Conservation (phyloP, 331 rosid species). For the Malus hybrid region DNA sequence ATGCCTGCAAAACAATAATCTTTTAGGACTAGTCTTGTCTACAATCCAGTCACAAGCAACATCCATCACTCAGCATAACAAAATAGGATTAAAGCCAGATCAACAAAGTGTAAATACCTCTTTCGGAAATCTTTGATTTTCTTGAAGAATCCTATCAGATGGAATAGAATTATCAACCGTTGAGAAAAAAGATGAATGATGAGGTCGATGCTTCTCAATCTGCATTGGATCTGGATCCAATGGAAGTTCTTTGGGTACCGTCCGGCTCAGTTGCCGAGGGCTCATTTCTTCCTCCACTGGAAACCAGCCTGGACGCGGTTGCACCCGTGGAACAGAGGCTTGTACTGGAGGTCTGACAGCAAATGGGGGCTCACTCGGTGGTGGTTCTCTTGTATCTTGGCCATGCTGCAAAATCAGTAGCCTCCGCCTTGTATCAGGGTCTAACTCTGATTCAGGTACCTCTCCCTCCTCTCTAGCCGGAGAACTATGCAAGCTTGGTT, state of each 20-base stretch:
- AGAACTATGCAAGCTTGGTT: constrained; percentile 75
- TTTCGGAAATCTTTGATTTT: constrained; percentile 61
- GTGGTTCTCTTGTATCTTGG: constrained; percentile 77
- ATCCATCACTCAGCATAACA: constrained; percentile 10
- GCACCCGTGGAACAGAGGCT: constrained; percentile 53
- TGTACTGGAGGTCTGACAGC: constrained; percentile 51
- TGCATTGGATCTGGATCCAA: constrained; percentile 61
- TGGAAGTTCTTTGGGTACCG: constrained; percentile 62
- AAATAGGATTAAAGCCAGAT: constrained; percentile 11
- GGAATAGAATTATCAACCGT: constrained; percentile 62
- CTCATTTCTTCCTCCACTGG: constrained; percentile 87
- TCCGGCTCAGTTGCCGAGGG: constrained; percentile 53
- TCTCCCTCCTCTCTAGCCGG: constrained; percentile 99
- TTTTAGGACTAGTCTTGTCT: neutral
- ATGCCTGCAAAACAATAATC: constrained; percentile 50
- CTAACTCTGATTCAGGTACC: constrained; percentile 96
- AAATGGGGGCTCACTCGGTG: constrained; percentile 65
- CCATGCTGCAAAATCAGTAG: constrained; percentile 98
- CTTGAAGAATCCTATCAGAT: constrained; percentile 68
- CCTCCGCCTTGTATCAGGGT: constrained; percentile 98
- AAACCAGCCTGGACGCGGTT: constrained; percentile 70
- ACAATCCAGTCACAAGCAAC: neutral
- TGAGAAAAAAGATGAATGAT: constrained; percentile 59
- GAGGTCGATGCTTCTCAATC: constrained; percentile 67
- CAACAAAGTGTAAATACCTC: constrained; percentile 51